These are phyloP conservation scores for Aspergillus vadensis DNA, from an alignment of 2,329 filamentous ascomycete genomes.

Conservation along the genomic window DNA sequence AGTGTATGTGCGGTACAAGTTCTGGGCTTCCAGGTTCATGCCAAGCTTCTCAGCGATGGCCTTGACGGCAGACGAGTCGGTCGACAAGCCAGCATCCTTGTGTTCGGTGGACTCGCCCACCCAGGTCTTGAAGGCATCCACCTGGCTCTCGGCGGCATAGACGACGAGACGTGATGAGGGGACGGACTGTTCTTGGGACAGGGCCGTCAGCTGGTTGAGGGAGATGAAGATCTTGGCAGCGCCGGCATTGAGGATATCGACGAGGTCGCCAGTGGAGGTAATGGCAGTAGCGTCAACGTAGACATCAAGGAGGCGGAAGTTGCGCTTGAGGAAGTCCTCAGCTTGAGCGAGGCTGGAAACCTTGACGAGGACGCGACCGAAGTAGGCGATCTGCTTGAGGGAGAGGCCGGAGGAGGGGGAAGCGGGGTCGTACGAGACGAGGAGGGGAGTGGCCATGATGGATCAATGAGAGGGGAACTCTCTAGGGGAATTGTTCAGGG, in stretches of 20 bases:
- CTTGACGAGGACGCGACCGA: conserved; percentile 60
- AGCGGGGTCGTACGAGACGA: conserved; percentile 46
- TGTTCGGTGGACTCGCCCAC: conserved; percentile 39
- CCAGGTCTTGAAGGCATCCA: conserved; percentile 44
- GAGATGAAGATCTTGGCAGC: conserved; percentile 82
- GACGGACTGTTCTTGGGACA: conserved; percentile 56
- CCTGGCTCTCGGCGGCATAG: conserved; percentile 47
- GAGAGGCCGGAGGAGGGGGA: conserved; percentile 50
- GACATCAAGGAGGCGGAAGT: conserved; percentile 59
- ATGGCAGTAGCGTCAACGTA: conserved; percentile 78
- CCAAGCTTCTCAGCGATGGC: conserved; percentile 41
- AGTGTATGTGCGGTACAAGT: conserved; percentile 42
- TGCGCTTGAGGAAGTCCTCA: conserved; percentile 57
- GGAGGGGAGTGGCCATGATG: conserved; percentile 46
- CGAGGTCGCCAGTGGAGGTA: conserved; percentile 68
- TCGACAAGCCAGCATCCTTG: conserved; percentile 39
- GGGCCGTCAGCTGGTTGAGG: conserved; percentile 63
- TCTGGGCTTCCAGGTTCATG: conserved; percentile 42
- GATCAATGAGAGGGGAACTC: not conserved
- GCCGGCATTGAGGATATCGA: conserved; percentile 80
- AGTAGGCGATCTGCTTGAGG: conserved; percentile 58
- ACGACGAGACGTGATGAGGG: conserved; percentile 60
- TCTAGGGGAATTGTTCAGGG: not conserved
- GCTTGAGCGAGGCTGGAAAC: conserved; percentile 45
- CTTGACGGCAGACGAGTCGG: conserved; percentile 41